Evolutionary conservation across 169 alveolate genomes (phyloP).

Genomic region (Eimeria necatrix): DNA sequence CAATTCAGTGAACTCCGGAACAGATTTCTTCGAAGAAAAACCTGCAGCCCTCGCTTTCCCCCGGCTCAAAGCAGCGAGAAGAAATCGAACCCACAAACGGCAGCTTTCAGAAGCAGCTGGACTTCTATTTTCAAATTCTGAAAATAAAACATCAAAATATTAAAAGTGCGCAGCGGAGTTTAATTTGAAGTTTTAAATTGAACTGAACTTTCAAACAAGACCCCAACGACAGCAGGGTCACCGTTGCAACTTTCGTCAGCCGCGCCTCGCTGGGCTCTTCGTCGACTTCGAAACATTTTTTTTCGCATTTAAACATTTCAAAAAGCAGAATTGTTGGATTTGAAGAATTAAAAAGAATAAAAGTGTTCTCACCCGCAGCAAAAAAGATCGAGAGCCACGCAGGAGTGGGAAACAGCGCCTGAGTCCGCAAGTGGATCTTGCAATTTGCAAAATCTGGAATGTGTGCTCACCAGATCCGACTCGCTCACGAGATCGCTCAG

Average conservation of each 20-base stretch:
- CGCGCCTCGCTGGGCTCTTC: slow-evolving; percentile 8
- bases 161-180: no score
- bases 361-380: not conserved
- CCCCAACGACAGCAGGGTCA: not conserved
- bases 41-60: not conserved
- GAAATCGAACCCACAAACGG: not conserved
- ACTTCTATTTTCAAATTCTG: not conserved
- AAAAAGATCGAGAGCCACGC: not conserved
- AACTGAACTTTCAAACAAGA: not conserved
- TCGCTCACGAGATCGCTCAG: not conserved
- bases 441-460: no score
- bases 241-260: not conserved
- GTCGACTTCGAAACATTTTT: not conserved
- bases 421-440: not conserved
- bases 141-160: not conserved
- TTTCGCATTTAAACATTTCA: not conserved
- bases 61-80: not conserved
- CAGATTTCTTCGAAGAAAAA: not conserved
- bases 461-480: not conserved
- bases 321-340: no score
- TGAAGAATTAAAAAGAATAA: not conserved
- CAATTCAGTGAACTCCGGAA: not conserved
- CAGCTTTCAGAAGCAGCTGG: slow-evolving; percentile 25
- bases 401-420: not conserved
- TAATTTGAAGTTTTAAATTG: no score